Percentiles rank a stretch among this genome's conserved stretches.
phyloP scores from a whole-genome alignment of 805 yeast genomes.

The Clavispora santaluciae region DNA sequence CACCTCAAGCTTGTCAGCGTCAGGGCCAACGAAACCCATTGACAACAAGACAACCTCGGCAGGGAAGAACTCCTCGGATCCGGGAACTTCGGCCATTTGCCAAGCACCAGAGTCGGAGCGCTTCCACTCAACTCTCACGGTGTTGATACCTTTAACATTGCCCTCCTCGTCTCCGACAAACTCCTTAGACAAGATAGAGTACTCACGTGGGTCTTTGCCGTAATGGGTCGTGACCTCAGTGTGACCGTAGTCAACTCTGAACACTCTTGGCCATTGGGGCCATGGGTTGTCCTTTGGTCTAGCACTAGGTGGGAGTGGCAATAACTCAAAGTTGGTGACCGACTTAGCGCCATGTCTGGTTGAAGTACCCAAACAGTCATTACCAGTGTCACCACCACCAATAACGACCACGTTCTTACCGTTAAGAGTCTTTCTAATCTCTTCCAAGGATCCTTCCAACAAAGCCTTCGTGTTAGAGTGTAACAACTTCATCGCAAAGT shows the following conservation, averaged over 20 bases:
- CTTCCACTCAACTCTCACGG: conserved; percentile 98
- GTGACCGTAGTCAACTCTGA: conserved; percentile 97
- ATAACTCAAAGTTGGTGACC: conserved; percentile 87
- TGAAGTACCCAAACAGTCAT: conserved; percentile 96
- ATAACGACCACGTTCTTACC: conserved; percentile 93
- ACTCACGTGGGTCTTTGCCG: conserved; percentile 97
- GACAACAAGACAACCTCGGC: conserved; percentile 92
- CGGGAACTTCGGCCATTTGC: conserved; percentile 98
- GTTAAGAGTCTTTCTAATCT: conserved; percentile 61
- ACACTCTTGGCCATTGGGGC: conserved; percentile 99
- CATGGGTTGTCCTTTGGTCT: conserved; percentile 96
- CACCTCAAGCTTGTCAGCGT: conserved; percentile 65
- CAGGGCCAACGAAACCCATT: conserved; percentile 98
- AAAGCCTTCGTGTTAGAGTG: conserved; percentile 87
- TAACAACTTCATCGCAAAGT: conserved; percentile 90
- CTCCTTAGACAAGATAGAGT: conserved; percentile 91
- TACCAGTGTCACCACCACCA: conserved; percentile 99
- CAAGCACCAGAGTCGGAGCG: conserved; percentile 92
- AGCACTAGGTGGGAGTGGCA: conserved; percentile 84
- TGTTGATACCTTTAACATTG: conserved; percentile 90
- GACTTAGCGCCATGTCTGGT: conserved; percentile 96
- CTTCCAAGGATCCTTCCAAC: conserved; percentile 73
- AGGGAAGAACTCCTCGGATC: conserved; percentile 87
- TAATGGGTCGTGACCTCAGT: conserved; percentile 91
- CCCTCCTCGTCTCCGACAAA: conserved; percentile 94